Conservation (phyloP, 495 filamentous ascomycete species). For the Lentithecium fluviatile region DNA sequence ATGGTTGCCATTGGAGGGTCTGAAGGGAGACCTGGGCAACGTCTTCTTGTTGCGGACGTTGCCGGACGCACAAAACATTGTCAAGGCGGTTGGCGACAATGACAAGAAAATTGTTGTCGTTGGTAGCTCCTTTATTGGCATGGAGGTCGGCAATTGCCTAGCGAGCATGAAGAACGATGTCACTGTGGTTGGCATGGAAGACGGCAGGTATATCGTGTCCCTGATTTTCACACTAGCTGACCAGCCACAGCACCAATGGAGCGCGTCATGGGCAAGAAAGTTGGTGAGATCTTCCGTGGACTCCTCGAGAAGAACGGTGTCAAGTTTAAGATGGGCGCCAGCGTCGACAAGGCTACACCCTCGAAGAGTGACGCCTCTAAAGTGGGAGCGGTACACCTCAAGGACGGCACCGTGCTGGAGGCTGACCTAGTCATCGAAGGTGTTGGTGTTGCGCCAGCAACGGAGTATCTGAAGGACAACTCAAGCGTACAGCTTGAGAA, state of each 20-base stretch:
- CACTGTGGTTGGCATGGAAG: constrained; percentile 90
- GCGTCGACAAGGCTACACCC: constrained; percentile 76
- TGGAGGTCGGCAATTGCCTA: constrained; percentile 87
- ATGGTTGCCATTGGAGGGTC: constrained; percentile 75
- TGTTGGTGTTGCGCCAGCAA: constrained; percentile 83
- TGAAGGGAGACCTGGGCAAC: constrained; percentile 76
- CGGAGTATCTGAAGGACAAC: constrained; percentile 78
- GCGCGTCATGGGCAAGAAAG: constrained; percentile 76
- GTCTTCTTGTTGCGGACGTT: constrained; percentile 80
- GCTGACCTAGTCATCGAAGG: constrained; percentile 91
- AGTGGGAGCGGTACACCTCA: constrained; percentile 79
- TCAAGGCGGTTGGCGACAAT: constrained; percentile 73
- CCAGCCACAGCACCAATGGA: constrained; percentile 64
- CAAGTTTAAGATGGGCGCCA: constrained; percentile 77
- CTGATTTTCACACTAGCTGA: not conserved
- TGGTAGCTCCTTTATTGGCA: constrained; percentile 90
- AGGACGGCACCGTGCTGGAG: constrained; percentile 78
- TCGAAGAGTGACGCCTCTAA: constrained; percentile 60
- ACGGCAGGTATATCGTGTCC: constrained; percentile 3
- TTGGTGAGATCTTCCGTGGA: constrained; percentile 76
- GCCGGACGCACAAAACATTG: constrained; percentile 71
- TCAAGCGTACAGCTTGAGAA: constrained; percentile 63
- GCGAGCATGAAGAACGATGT: constrained; percentile 71
- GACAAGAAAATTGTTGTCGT: constrained; percentile 90
- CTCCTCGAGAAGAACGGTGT: constrained; percentile 80